Percentiles rank a stretch among this genome's conserved stretches.
Evolutionary conservation across 73 alveolate genomes (phyloP).

Genomic region (Strombidium stylifer): DNA sequence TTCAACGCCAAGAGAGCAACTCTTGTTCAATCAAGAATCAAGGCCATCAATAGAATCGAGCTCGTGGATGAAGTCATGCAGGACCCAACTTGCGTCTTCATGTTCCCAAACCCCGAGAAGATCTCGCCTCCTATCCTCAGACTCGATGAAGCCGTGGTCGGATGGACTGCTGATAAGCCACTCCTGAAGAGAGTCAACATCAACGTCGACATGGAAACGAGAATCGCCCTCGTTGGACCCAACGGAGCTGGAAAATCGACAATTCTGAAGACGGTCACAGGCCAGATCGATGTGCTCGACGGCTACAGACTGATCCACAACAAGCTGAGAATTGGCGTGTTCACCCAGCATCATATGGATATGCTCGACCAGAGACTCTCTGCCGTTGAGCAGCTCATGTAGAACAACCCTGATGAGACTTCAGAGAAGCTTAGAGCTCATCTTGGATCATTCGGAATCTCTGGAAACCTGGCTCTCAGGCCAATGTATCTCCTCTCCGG

Average conservation of each 20-base stretch:
- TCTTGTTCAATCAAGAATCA: slow-evolving; percentile 95
- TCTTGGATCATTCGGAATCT: slow-evolving; percentile 94
- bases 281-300: slow-evolving; percentile 73
- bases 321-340: slow-evolving; percentile 88
- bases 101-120: slow-evolving; percentile 97
- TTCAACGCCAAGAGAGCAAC: slow-evolving; percentile 99
- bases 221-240: slow-evolving; percentile 99
- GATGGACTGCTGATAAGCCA: slow-evolving; percentile 75
- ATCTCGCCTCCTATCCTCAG: slow-evolving; percentile 96
- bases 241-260: slow-evolving; percentile 99
- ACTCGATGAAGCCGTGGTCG: slow-evolving; percentile 93
- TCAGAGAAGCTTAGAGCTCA: slow-evolving; percentile 93
- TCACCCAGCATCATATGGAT: slow-evolving; percentile 98
- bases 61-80: slow-evolving; percentile 94
- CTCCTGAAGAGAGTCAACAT: slow-evolving; percentile 89
- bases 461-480: slow-evolving; percentile 93
- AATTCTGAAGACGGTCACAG: slow-evolving; percentile 93
- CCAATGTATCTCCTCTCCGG: slow-evolving; percentile 98
- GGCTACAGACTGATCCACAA: slow-evolving; percentile 75
- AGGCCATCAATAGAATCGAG: slow-evolving; percentile 93
- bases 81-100: slow-evolving; percentile 98
- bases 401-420: slow-evolving; percentile 79
- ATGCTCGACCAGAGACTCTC: slow-evolving; percentile 89
- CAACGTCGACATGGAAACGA: slow-evolving; percentile 96
- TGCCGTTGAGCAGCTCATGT: slow-evolving; percentile 95